phyloP scores from a whole-genome alignment of 2,329 filamentous ascomycete genomes.

The Teratosphaeriaceae sp. region DNA sequence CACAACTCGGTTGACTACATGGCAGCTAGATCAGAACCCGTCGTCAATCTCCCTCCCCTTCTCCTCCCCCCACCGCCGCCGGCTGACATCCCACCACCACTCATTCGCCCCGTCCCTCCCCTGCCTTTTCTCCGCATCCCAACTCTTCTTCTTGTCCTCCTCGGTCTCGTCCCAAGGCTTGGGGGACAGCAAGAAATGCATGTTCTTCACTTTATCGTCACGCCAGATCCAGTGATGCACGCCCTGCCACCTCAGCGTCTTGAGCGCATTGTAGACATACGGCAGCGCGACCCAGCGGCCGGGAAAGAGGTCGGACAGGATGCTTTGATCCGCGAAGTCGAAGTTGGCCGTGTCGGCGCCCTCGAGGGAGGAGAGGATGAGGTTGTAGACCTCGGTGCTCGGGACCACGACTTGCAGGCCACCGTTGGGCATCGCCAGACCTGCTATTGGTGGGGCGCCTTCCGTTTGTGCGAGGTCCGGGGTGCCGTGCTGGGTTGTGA shows the following conservation, averaged over 20 bases:
- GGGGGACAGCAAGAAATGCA: conserved; percentile 56
- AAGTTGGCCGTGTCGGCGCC: conserved; percentile 43
- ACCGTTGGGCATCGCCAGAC: conserved; percentile 54
- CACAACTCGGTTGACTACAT: too few relatives aligned
- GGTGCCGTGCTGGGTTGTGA: conserved; percentile 49
- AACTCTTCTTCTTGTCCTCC: conserved; percentile 31
- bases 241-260: conserved; percentile 50
- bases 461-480: conserved; percentile 46
- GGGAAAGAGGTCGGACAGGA: conserved; percentile 51
- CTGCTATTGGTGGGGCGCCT: conserved; percentile 44
- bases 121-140: conserved; percentile 10
- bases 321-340: conserved; percentile 55
- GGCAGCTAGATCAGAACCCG: too few relatives aligned
- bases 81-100: conserved; percentile 53
- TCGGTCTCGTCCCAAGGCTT: conserved; percentile 57
- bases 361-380: conserved; percentile 43
- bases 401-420: conserved; percentile 58
- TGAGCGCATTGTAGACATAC: conserved; percentile 56
- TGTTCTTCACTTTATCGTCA: conserved; percentile 54
- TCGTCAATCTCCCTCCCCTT: conserved; percentile 43
- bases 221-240: conserved; percentile 55
- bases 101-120: conserved; percentile 42
- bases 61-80: conserved; percentile 44
- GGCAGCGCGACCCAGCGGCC: conserved; percentile 54
- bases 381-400: conserved; percentile 45